Evolutionary conservation across 1,284 basidiomycete genomes (phyloP), one percentile per base, ranked within the genome.

Genomic region (Ustilago vetiveriae): DNA sequence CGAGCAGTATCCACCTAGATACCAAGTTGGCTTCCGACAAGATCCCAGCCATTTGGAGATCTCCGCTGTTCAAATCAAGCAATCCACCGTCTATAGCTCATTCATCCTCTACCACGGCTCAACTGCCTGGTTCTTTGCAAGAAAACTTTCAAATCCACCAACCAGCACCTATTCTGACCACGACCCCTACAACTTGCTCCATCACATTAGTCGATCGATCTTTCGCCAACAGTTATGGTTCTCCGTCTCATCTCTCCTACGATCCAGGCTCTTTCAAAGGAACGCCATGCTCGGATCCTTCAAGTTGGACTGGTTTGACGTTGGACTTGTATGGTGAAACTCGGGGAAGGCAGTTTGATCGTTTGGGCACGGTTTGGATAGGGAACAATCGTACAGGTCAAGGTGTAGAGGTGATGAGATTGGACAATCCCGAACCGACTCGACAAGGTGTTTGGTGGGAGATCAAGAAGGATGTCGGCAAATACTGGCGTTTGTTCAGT

Each of bases 341-440:
- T 0, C 33, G 38, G 19, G 75, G 74, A 1, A 27, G 67, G 6
- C 75, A 78, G 39, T 78, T 76, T 40, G 75, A 75, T 29, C 47
- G 75, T 1, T 51, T 77, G 3, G 75, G 66, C 11, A 64, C 54
- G 4, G 53, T 72, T 16, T 62, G 53, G 49, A 30, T 74, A 1
- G 71, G 67, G 10, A 59, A 66, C 56, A 37, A 50, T 7, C 2
- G 14, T 4, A 53, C 59, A 2, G 64, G 68, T 3, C 65, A 68
- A 19, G 67, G 72, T 3, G 62, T 74, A 3, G 75, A 78, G 46
- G 54, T 76, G 5, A 51, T 73, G 44, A n/a, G 75, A 4, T 52
- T 69, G 13, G 74, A 76, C 54, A 78, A 74, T 42, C 56, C 74
- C 0, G 72, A 76, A 43, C 74, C 75, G 3, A 74, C 62, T 5